Conservation (phyloP, 257 asterid genomes). For the Solanum corneliomulleri region DNA sequence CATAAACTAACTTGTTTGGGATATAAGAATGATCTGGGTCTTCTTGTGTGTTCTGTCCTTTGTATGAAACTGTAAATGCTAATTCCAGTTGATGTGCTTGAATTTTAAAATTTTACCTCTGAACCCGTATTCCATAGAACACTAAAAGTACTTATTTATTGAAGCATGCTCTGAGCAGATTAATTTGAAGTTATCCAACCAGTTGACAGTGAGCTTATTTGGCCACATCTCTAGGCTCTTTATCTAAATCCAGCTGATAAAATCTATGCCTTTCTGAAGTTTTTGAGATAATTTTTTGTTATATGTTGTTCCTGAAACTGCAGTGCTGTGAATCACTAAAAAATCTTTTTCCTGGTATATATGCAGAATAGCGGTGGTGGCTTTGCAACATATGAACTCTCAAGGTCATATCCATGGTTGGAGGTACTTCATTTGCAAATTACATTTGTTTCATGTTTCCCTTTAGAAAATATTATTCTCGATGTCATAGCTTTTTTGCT, state of each 20-base stretch:
- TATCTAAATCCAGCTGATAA: not conserved
- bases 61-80: not conserved
- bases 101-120: not conserved
- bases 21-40: not conserved
- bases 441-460: not conserved
- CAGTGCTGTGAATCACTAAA: constrained; percentile 7
- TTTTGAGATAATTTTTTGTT: not conserved
- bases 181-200: not conserved
- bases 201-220: not conserved
- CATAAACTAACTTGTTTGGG: not conserved
- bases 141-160: not conserved
- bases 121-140: not conserved
- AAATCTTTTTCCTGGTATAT: constrained; percentile 16
- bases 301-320: not conserved
- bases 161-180: not conserved
- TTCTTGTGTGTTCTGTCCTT: not conserved
- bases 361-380: constrained; percentile 80
- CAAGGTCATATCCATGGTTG: constrained; percentile 97
- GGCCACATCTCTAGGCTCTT: not conserved
- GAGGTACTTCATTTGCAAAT: constrained; percentile 45
- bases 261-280: not conserved
- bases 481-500: not conserved
- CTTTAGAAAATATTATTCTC: not conserved
- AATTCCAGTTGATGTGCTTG: not conserved
- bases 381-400: constrained; percentile 93